phyloP scores from a whole-genome alignment of 139 green algal genomes.

The Ulvella scutata region DNA sequence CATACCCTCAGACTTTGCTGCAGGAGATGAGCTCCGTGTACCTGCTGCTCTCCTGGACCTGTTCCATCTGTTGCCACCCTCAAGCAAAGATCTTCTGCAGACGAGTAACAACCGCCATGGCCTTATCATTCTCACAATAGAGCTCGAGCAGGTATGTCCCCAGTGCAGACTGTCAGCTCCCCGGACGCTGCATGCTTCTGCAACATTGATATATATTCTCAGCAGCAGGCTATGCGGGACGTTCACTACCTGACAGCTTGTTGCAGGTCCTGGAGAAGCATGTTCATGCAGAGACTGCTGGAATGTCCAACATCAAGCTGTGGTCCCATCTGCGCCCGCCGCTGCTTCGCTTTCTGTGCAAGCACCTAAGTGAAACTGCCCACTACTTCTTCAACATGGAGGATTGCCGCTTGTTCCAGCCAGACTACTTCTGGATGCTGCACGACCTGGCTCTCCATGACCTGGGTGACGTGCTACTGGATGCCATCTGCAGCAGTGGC shows the following conservation, averaged over 20 bases:
- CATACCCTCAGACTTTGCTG: conserved; percentile 15
- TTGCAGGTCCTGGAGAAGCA: conserved; percentile 1
- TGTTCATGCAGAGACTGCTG: not conserved
- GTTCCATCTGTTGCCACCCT: conserved; percentile 81
- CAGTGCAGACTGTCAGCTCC: too few relatives aligned
- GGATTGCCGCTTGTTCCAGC: conserved; percentile 29
- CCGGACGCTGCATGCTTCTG: too few relatives aligned
- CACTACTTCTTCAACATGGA: conserved; percentile 51
- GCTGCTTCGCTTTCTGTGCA: conserved; percentile 57
- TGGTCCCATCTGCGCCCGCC: conserved; percentile 68
- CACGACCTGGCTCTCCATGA: conserved; percentile 36
- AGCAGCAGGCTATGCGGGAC: too few relatives aligned
- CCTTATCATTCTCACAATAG: conserved; percentile 83
- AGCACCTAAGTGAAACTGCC: conserved; percentile 11
- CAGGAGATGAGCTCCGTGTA: conserved; percentile 70
- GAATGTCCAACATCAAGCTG: conserved; percentile 23
- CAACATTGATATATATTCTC: too few relatives aligned
- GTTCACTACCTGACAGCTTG: too few relatives aligned
- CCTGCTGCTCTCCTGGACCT: conserved; percentile 80
- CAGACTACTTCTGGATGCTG: conserved; percentile 63
- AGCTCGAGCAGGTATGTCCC: conserved; percentile 58
- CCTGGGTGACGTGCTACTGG: not conserved
- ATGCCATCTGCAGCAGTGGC: conserved; percentile 3
- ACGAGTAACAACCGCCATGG: conserved; percentile 39
- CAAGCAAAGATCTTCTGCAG: conserved; percentile 79